These are phyloP conservation scores for Ophiostoma quercus DNA, from an alignment of 2,329 filamentous ascomycete genomes.

Conservation along the genomic window DNA sequence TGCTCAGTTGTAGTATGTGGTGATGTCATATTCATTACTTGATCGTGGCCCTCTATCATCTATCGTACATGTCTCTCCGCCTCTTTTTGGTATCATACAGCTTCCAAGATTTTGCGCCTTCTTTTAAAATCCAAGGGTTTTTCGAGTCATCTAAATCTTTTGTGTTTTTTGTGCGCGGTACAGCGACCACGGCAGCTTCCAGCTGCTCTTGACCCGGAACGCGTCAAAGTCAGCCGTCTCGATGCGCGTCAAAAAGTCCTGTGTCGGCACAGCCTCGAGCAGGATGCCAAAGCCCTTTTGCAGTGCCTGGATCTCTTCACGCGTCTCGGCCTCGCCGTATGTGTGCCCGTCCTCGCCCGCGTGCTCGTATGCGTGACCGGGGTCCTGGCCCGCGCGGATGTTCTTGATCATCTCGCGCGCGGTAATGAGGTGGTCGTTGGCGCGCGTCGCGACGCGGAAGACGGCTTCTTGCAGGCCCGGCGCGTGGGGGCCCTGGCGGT, in stretches of 20 bases:
- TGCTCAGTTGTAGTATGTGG: background rate
- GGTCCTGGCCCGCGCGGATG: slow-evolving; percentile 64
- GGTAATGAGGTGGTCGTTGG: slow-evolving; percentile 93
- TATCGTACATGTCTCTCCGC: slow-evolving; percentile 7
- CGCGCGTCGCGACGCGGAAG: slow-evolving; percentile 85
- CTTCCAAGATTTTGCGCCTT: background rate
- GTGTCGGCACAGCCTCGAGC: slow-evolving; percentile 71
- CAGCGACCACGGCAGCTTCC: slow-evolving; percentile 79
- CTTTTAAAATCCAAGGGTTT: background rate
- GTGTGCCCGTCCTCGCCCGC: slow-evolving; percentile 66
- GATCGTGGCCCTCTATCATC: background rate
- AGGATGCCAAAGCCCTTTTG: slow-evolving; percentile 67
- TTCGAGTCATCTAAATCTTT: slow-evolving; percentile 37
- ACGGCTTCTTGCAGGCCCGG: slow-evolving; percentile 80
- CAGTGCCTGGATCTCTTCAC: slow-evolving; percentile 45
- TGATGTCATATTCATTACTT: slow-evolving; percentile 12
- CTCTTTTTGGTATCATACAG: slow-evolving; percentile 3
- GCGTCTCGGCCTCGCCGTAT: slow-evolving; percentile 36
- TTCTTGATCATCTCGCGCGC: slow-evolving; percentile 86
- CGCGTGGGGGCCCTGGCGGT: slow-evolving; percentile 72
- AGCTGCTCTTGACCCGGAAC: slow-evolving; percentile 63
- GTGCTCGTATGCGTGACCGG: slow-evolving; percentile 87
- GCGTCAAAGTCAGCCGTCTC: slow-evolving; percentile 80
- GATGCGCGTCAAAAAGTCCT: slow-evolving; percentile 70
- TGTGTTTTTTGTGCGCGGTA: slow-evolving; percentile 50